Base-by-base conservation (phyloP, 2,329 filamentous ascomycete species). In the Rhinocladiella similis region DNA sequence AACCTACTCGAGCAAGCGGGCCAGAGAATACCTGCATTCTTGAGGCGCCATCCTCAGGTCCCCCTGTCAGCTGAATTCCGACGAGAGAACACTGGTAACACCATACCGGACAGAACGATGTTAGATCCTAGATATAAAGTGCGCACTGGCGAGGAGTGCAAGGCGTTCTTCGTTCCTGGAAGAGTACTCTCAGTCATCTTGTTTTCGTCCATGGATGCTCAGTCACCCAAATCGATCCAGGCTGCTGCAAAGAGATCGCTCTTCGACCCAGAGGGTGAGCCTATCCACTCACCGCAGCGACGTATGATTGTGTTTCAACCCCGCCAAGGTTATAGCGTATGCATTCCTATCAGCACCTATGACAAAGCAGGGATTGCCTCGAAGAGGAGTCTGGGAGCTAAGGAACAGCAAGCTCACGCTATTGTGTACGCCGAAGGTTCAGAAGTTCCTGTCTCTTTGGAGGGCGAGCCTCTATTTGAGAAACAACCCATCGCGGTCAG, bases 401-500 rank as follows among this genome's bases (percentile, higher is more conserved):
- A 20, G 2, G 48, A 51, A 22, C 38, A 25, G 19, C 19, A 25
- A 25, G 50, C 57, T 14, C 57, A 60, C 36, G 49, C 49, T n/a
- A 54, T 60, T 27, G 41, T 52, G 1, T 54, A 60, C 38, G 12
- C 35, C 3, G 20, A 43, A n/a, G 10, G n/a, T 9, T 13, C 3
- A 18, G 5, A 18, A 16, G 13, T 39, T 10, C 35, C 55, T 2
- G n/a, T 2, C 29, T 18, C 16, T 5, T 22, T 55, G 2, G n/a
- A 29, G 7, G 35, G 22, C 7, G 59, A 61, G 47, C 22, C 42
- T 13, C 9, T 14, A 2, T 48, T 61, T 25, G 60, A 36, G 2
- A 77, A 77, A 50, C 57, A 66, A 6, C 67, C 75, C 0, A 67
- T 78, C 3, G 66, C 66, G 18, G 63, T 79, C 12, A 35, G 61